Base-by-base conservation (phyloP, 768 basidiomycete genomes). In the Mycena vulgaris region DNA sequence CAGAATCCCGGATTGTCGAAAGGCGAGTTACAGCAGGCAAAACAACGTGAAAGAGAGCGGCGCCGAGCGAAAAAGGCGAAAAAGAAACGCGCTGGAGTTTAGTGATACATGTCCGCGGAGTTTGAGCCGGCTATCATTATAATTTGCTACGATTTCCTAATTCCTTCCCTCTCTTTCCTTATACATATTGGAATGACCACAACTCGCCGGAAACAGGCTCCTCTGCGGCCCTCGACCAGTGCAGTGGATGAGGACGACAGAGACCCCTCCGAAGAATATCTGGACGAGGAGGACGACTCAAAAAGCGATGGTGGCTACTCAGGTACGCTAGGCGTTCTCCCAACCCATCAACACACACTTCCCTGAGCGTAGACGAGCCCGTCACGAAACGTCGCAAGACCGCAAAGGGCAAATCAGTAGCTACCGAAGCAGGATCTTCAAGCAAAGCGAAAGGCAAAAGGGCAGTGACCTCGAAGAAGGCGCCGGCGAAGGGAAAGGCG, bases 1-100 rank as follows among this genome's bases (percentile, higher is more conserved):
- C 76, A 82, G 60, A 95, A 96, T 77, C 94, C 95, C 5, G 95
- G 94, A 4, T 78, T 94, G 27, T 94, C 93, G 3, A 93, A 90
- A 76, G 85, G 86, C 70, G 89, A 92, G 21, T 78, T 96, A 69
- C 83, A 84, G 75, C 87, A 85, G 73, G 94, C 95, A 17, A 93
- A 87, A 76, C 90, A 94, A 79, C 84, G 89, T 53, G 93, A 95
- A 80, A 84, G 95, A 66, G 93, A 95, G 73, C 85, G 93, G 45
- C 89, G 88, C 68, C 86, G 91, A 71, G 84, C 87, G 64, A 96
- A 93, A 83, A 96, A 95, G 78, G 89, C 91, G 1, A 94, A 89
- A 82, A 93, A 90, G 83, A 93, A 90, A 78, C 83, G 83, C 40
- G 76, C 75, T 58, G 66, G n/a, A n/a, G n/a, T n/a, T n/a, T n/a